A percentile compares a stretch with the other conserved stretches of the same genome.
Conservation (phyloP, 2,329 filamentous ascomycete genomes). For the Xylaria sp. region DNA sequence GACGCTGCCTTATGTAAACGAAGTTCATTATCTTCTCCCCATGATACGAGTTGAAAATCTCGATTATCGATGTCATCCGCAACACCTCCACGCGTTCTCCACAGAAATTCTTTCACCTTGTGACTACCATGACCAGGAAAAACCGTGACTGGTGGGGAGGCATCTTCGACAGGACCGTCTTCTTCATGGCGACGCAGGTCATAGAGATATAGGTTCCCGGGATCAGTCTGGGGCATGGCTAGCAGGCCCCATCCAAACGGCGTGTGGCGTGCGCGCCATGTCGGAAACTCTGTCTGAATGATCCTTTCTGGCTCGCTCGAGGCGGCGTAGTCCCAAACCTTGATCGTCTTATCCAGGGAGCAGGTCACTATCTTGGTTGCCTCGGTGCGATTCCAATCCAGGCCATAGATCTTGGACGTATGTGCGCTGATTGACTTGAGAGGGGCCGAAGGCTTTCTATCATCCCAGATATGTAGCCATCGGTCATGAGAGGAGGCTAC, state of each 20-base stretch:
- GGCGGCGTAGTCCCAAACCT: slow-evolving; percentile 82
- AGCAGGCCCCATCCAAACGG: slow-evolving; percentile 86
- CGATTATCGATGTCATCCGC: slow-evolving; percentile 77
- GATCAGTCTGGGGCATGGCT: slow-evolving; percentile 90
- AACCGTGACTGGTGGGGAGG: slow-evolving; percentile 57
- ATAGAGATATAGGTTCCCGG: slow-evolving; percentile 84
- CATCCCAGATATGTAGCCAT: slow-evolving; percentile 89
- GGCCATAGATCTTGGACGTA: slow-evolving; percentile 90
- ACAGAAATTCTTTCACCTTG: slow-evolving; percentile 89
- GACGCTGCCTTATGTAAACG: slow-evolving; percentile 76
- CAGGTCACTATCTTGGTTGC: slow-evolving; percentile 80
- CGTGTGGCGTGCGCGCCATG: slow-evolving; percentile 90
- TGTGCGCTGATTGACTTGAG: slow-evolving; percentile 86
- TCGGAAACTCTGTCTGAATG: slow-evolving; percentile 82
- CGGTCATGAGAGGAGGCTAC: slow-evolving; percentile 90
- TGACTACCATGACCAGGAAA: slow-evolving; percentile 67
- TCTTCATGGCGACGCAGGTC: slow-evolving; percentile 62
- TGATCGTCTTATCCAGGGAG: slow-evolving; percentile 89
- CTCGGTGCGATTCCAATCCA: slow-evolving; percentile 89
- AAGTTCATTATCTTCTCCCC: slow-evolving; percentile 85
- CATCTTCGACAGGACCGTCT: slow-evolving; percentile 51
- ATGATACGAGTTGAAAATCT: slow-evolving; percentile 92
- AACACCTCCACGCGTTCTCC: slow-evolving; percentile 76
- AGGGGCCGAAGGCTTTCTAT: slow-evolving; percentile 77
- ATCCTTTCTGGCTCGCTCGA: slow-evolving; percentile 74